Evolutionary conservation across 306 rosid genomes (phyloP).

Genomic region (Acacia crassicarpa): DNA sequence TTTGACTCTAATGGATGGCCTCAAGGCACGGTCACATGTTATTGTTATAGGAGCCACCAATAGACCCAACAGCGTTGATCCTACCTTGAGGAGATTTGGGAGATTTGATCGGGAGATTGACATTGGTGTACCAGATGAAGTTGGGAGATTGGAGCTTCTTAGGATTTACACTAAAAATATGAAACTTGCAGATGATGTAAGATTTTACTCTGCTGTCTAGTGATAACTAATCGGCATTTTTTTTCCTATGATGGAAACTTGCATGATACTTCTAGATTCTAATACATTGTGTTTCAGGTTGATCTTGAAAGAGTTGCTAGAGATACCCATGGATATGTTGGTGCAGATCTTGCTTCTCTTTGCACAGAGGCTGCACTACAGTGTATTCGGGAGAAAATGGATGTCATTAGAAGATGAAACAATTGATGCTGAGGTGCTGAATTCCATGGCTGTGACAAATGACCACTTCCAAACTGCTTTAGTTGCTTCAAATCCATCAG

Average conservation of each 20-base stretch:
- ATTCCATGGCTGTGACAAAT: slow-evolving; percentile 68
- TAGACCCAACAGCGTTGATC: slow-evolving; percentile 66
- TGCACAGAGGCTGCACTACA: slow-evolving; percentile 80
- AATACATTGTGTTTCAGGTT: slow-evolving; percentile 42
- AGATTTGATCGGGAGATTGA: slow-evolving; percentile 75
- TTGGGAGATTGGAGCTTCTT: slow-evolving; percentile 73
- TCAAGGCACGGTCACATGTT: slow-evolving; percentile 61
- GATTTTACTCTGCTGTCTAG: slow-evolving; percentile 14
- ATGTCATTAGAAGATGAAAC: slow-evolving; percentile 73
- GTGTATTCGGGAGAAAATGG: slow-evolving; percentile 74
- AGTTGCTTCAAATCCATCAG: slow-evolving; percentile 66
- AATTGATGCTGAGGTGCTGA: slow-evolving; percentile 69
- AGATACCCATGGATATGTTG: slow-evolving; percentile 75
- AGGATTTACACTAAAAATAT: slow-evolving; percentile 70
- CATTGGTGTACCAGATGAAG: slow-evolving; percentile 71
- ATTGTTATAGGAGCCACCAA: slow-evolving; percentile 70
- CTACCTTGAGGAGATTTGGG: slow-evolving; percentile 72
- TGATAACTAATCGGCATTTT: neutral
- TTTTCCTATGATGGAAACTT: neutral
- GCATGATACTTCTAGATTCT: neutral
- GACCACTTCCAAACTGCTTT: slow-evolving; percentile 65
- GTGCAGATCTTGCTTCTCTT: slow-evolving; percentile 68
- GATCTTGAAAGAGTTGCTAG: slow-evolving; percentile 67
- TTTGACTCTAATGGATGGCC: slow-evolving; percentile 78
- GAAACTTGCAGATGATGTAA: slow-evolving; percentile 71